Evolutionary conservation across 305 asterid species (phyloP), one percentile per base, ranked within the genome.

Genomic region (Striga hermonthica): DNA sequence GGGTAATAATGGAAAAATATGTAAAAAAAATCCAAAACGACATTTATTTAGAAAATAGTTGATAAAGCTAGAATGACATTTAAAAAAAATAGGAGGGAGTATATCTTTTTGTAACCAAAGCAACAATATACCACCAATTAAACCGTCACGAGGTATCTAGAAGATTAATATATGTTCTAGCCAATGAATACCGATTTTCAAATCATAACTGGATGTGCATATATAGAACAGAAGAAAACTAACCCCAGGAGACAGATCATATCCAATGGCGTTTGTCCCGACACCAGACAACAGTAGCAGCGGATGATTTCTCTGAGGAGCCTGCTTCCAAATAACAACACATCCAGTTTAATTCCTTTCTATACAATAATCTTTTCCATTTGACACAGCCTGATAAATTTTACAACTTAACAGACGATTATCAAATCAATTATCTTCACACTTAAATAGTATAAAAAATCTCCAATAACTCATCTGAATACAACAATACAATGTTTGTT

Each of bases 201-300:
- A 62, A 45, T 39, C 12, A 52, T 15, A 57, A 22, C 28, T 55
- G 55, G 52, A 48, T 12, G 53, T 53, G 16, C 48, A 54, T 49
- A 15, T 28, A 61, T 9, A 54, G 47, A 47, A 69, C 7, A 53
- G 38, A 38, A 67, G 72, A 48, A 53, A 71, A 85, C 86, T 45
- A 65, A 91, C 96, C 95, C 73, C 98, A 63, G 93, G 87, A 60
- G 96, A 73, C 57, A 91, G 95, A 79, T 91, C 98, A 81, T 91
- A 91, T 81, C 96, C 96, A 71, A 91, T 82, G 53, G 96, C 98
- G 78, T 91, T 91, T 67, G 96, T 91, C 67, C 95, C 98, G 53
- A 89, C 95, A 37, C 96, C 96, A 0, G 98, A 91, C 70, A 91
- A 73, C 80, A 91, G 80, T 78, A 91, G 75, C 76, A 91, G 79